phyloP scores from a whole-genome alignment of 495 filamentous ascomycete species.

The Lichenothelia convexa region DNA sequence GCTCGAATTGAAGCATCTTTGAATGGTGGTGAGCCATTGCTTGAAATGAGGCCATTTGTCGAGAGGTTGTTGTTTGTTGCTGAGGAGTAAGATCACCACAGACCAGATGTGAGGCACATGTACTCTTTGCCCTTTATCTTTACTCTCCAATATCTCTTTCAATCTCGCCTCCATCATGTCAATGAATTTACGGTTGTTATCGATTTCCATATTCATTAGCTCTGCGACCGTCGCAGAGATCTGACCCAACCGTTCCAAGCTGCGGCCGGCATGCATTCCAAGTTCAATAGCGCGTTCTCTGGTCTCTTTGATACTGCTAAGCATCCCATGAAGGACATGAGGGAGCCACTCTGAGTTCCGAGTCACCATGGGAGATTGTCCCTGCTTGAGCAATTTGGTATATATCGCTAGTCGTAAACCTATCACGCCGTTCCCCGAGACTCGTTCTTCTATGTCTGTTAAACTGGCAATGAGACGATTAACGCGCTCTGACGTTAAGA shows the following conservation, averaged over 20 bases:
- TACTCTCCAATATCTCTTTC: constrained; percentile 44
- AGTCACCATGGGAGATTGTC: constrained; percentile 42
- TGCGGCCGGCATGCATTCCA: constrained; percentile 45
- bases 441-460: constrained; percentile 47
- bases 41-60: constrained; percentile 56
- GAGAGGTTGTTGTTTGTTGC: constrained; percentile 37
- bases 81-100: constrained; percentile 55
- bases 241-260: constrained; percentile 42
- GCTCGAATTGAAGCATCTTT: constrained; percentile 67
- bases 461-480: constrained; percentile 48
- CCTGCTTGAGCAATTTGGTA: constrained; percentile 49
- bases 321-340: constrained; percentile 62
- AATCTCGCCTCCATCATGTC: constrained; percentile 50
- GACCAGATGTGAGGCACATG: constrained; percentile 85
- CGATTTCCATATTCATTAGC: constrained; percentile 38
- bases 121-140: constrained; percentile 39
- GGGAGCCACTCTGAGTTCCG: constrained; percentile 52
- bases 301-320: constrained; percentile 60
- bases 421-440: constrained; percentile 61
- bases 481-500: constrained; percentile 51
- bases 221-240: constrained; percentile 46
- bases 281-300: constrained; percentile 53
- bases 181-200: constrained; percentile 40
- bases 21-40: constrained; percentile 56
- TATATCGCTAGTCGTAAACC: constrained; percentile 61